Base-by-base conservation (phyloP, 139 green algal species). In the Marvania coccoides region DNA sequence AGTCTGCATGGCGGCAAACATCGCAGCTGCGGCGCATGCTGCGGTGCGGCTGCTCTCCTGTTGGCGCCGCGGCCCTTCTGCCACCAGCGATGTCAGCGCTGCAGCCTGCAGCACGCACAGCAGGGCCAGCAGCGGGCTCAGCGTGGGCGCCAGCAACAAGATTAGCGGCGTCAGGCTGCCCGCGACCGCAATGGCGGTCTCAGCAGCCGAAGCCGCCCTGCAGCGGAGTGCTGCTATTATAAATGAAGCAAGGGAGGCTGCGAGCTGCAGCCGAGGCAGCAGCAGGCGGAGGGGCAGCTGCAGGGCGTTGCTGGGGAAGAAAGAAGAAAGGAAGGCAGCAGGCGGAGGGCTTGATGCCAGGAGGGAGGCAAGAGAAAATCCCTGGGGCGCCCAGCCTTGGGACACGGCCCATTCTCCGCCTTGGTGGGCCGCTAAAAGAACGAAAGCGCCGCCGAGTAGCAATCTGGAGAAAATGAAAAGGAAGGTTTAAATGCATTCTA, bases 61-160 rank as follows among this genome's bases (percentile, higher is more conserved):
- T 53, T 47, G 63, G 35, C 37, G 63, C 65, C 28, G 29, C 0
- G 40, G 34, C 5, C 67, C 53, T 19, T 46, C 47, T 2, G 33
- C 35, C 14, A 67, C 42, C 34, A 87, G 65, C 19, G 6, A 28
- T 8, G 72, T 38, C 26, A 70, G 1, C 2, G 60, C 47, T 0
- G 10, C 42, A 2, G 55, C 56, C 51, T 83, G 69, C 12, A 68
- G 14, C 24, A 61, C 23, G 1, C 63, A 71, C 13, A 77, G 62
- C 48, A 86, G 58, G 63, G 84, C 12, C 4, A 71, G 57, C 12
- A 64, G 48, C 6, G 82, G 72, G 6, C 47, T 31, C 8, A 71
- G 23, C 29, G 40, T 54, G 47, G 15, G 13, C 40, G 69, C 23
- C 4, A 40, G 6, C 5, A 24, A 7, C 46, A 39, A 34, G 23